Conservation (phyloP, 148 eudicot species). For the Hydrangea macrophylla region DNA sequence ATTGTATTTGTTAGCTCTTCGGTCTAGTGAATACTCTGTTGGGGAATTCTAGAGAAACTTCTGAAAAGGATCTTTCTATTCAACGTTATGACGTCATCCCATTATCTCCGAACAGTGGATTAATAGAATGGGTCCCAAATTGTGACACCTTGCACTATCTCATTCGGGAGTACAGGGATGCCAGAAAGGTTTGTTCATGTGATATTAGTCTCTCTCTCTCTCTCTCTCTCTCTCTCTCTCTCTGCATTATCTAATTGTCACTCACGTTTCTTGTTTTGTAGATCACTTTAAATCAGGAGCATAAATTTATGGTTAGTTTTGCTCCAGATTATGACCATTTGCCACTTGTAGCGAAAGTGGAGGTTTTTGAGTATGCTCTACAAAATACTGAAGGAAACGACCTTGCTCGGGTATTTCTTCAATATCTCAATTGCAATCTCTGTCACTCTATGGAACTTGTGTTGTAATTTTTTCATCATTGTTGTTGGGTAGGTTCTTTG, state of each 20-base stretch:
- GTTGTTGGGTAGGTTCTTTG: conserved; percentile 66
- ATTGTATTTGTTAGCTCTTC: conserved; percentile 62
- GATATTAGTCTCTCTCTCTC: conserved; percentile 2
- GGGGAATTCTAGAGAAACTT: conserved; percentile 82
- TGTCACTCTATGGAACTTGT: neutral
- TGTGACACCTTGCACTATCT: conserved; percentile 98
- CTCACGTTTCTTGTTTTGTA: conserved; percentile 36
- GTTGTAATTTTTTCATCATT: too few relatives aligned
- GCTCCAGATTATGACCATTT: conserved; percentile 94
- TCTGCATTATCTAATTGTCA: neutral
- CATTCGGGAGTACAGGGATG: conserved; percentile 94
- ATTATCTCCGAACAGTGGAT: conserved; percentile 93
- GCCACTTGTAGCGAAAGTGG: conserved; percentile 93
- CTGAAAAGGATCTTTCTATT: conserved; percentile 91
- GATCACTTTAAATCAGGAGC: conserved; percentile 95
- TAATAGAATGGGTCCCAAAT: conserved; percentile 97
- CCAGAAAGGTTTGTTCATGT: conserved; percentile 66
- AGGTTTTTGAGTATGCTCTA: conserved; percentile 89
- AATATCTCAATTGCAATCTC: neutral
- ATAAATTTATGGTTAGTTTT: conserved; percentile 81
- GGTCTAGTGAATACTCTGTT: conserved; percentile 95
- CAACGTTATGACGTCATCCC: conserved; percentile 92
- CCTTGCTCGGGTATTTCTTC: conserved; percentile 71
- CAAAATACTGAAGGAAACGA: conserved; percentile 95
- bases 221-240: neutral